Evolutionary conservation across 2,329 filamentous ascomycete species (phyloP), one percentile per base, ranked within the genome.

Genomic region (Drechslerella stenobrocha): DNA sequence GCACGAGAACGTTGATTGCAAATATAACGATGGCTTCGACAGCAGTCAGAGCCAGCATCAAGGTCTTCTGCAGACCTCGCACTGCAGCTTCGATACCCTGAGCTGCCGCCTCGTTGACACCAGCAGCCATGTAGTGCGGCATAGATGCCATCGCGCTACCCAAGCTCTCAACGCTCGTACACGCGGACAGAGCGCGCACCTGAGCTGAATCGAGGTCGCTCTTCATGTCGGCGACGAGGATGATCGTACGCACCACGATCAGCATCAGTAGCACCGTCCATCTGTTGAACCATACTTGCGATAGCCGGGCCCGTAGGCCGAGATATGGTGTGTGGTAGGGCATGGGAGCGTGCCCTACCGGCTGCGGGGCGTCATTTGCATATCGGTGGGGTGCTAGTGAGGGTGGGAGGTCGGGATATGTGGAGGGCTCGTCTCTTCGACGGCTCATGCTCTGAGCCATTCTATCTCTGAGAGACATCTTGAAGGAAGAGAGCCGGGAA

Each of bases 81-180:
- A 97, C 85, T 6, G 90, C 85, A 72, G 87, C 85, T 72, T 91
- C 89, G 71, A 97, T 86, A 58, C 89, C 87, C 47, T 82, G 82
- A 28, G 90, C 89, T 5, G 89, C 87, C 72, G 97, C 79, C 64
- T 89, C 83, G 77, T 98, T 98, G 75, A 96, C 86, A 56, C 93
- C 93, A 52, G 83, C 80, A 1, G 91, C 88, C 75, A 97, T 86
- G 78, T 96, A 97, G 77, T 96, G 88, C 60, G 93, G 93, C 90
- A 97, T 96, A 34, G 93, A 97, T 35, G 92, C 93, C 89, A 98
- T 92, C 67, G 90, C 83, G 75, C 90, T 96, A 70, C 92, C 93
- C 72, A 95, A 84, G 72, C 89, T 89, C 79, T 98, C 92, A 47
- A 97, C 92, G 76, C 88, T 88, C 61, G 86, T 90, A 77, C 93